Conservation (phyloP, 768 basidiomycete genomes). For the Phaeotremella fagi region DNA sequence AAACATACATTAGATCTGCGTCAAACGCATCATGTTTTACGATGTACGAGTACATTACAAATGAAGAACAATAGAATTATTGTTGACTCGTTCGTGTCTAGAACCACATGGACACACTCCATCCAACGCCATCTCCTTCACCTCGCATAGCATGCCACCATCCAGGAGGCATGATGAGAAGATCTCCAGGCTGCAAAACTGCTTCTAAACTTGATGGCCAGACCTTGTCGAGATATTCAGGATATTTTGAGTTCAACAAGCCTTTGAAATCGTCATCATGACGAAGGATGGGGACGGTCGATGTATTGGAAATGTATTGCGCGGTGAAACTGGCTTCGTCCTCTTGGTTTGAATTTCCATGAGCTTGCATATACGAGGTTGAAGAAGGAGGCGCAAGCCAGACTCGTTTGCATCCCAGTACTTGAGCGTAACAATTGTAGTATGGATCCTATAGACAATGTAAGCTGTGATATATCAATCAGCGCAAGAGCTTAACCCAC, state of each 20-base stretch:
- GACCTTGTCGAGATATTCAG: conserved; percentile 59
- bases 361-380: conserved; percentile 55
- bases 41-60: too few species aligned
- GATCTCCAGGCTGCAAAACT: conserved; percentile 72
- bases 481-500: conserved; percentile 52
- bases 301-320: conserved; percentile 71
- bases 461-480: too few species aligned
- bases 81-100: conserved; percentile 7
- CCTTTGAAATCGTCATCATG: conserved; percentile 5
- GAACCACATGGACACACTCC: conserved; percentile 48
- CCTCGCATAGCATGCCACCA: conserved; percentile 48
- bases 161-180: conserved; percentile 81
- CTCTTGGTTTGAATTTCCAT: conserved; percentile 6
- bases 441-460: conserved; percentile 69
- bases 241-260: conserved; percentile 46
- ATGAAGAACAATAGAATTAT: too few species aligned
- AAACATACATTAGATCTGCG: too few species aligned
- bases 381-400: conserved; percentile 77
- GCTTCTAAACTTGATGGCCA: conserved; percentile 59
- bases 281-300: conserved; percentile 71
- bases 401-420: conserved; percentile 80
- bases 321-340: conserved; percentile 2
- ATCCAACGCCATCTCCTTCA: conserved; percentile 37
- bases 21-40: too few species aligned
- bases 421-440: conserved; percentile 85